Percentiles rank a stretch among this genome's conserved stretches.
These are phyloP conservation scores for Yamadazyma phyllophila DNA, from an alignment of 805 yeast species.

Conservation along the genomic window DNA sequence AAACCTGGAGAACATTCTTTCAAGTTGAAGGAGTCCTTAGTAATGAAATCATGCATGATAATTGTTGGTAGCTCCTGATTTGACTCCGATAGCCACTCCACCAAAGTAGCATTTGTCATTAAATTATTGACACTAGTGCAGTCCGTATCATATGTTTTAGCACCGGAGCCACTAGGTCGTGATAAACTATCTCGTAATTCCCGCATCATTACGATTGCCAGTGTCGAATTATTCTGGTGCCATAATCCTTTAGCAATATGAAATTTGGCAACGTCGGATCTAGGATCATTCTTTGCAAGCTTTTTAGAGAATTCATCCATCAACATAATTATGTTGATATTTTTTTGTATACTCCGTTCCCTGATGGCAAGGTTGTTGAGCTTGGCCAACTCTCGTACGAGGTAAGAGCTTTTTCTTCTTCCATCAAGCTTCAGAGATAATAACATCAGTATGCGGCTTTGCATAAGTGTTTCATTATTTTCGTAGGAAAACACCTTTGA, in stretches of 20 bases:
- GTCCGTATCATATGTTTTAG: constrained; percentile 3
- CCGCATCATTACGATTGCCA: constrained; percentile 57
- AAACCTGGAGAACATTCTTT: constrained; percentile 2
- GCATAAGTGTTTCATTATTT: constrained; percentile 38
- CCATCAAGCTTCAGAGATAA: constrained; percentile 22
- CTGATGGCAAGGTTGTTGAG: constrained; percentile 42
- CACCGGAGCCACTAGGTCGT: not conserved
- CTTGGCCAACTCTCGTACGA: constrained; percentile 34
- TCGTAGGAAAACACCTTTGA: constrained; percentile 2
- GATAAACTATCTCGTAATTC: constrained; percentile 12
- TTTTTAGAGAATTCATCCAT: constrained; percentile 37
- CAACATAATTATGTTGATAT: constrained; percentile 48
- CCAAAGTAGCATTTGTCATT: constrained; percentile 44
- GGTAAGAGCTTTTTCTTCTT: not conserved
- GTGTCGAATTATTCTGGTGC: constrained; percentile 54
- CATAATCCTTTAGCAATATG: constrained; percentile 64
- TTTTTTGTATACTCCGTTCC: constrained; percentile 43
- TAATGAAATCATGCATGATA: constrained; percentile 58
- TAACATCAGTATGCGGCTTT: constrained; percentile 40
- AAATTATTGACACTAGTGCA: constrained; percentile 19
- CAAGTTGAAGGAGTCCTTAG: constrained; percentile 12
- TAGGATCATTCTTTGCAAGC: constrained; percentile 7
- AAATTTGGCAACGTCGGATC: constrained; percentile 29
- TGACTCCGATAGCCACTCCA: constrained; percentile 71
- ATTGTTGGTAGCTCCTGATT: constrained; percentile 62